Conservation (phyloP, 441 rosid species). For the Populus hybrid region DNA sequence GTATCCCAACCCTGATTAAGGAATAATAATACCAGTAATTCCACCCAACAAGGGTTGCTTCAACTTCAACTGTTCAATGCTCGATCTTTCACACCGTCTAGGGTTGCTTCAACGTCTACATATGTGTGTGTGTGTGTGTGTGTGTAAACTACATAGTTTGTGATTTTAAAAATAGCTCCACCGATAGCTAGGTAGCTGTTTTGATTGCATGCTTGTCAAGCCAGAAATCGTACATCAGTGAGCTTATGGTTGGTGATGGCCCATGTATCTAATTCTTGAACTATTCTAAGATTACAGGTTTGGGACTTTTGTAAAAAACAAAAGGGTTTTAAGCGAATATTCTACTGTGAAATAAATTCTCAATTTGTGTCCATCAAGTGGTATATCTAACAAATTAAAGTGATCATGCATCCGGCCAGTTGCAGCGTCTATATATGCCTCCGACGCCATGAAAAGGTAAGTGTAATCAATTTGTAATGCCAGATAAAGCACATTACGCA, state of each 20-base stretch:
- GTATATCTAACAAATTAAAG: background rate
- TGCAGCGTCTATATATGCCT: background rate
- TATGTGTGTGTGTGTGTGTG: too few relatives aligned
- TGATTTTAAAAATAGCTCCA: background rate
- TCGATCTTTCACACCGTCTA: background rate
- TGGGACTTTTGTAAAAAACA: too few relatives aligned
- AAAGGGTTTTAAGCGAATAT: background rate
- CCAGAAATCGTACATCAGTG: background rate
- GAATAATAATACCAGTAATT: slow-evolving; percentile 8
- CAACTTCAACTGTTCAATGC: background rate
- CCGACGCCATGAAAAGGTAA: background rate
- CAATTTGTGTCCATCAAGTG: background rate
- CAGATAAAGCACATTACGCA: background rate
- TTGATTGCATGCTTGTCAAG: background rate
- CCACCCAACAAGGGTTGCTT: background rate
- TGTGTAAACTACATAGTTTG: too few relatives aligned
- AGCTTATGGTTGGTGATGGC: background rate
- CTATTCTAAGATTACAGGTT: background rate
- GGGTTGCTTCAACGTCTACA: too few relatives aligned
- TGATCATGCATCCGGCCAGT: background rate
- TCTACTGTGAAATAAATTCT: background rate
- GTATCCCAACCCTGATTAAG: background rate
- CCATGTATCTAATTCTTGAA: background rate
- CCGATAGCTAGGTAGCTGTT: background rate
- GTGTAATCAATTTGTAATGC: background rate